phyloP scores from a whole-genome alignment of 176 grass and related monocot species.

The Triticum aestivum region DNA sequence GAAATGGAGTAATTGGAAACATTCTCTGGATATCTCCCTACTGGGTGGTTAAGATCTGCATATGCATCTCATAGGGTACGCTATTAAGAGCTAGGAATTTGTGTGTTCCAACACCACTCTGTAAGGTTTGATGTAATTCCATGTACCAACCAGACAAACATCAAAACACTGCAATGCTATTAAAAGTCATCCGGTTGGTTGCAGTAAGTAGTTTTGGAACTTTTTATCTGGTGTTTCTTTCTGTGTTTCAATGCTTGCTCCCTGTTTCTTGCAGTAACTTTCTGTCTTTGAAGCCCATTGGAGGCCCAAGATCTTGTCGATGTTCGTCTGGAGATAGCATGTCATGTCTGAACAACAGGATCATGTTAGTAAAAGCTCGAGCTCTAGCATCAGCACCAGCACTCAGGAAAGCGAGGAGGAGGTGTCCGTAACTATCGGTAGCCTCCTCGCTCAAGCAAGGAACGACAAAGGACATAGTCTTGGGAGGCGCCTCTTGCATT shows the following conservation, averaged over 20 bases:
- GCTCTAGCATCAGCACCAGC: conserved; percentile 83
- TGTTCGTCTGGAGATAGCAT: conserved; percentile 50
- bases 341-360: conserved; percentile 74
- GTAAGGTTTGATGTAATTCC: neutral
- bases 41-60: neutral
- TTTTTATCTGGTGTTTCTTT: neutral
- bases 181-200: neutral
- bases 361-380: conserved; percentile 72
- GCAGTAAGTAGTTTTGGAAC: neutral
- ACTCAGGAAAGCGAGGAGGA: conserved; percentile 84
- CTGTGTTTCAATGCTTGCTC: neutral
- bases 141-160: neutral
- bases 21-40: conserved; percentile 8
- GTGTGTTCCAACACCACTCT: neutral
- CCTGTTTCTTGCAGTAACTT: neutral
- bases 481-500: conserved; percentile 81
- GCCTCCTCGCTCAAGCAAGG: conserved; percentile 87
- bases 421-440: conserved; percentile 67
- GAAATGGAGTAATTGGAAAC: neutral
- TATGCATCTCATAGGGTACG: neutral
- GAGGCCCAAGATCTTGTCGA: conserved; percentile 30
- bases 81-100: neutral
- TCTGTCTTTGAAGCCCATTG: neutral
- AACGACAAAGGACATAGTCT: conserved; percentile 55
- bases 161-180: neutral